Base-by-base conservation (phyloP, 441 rosid genomes). In the Omphalea diandra region DNA sequence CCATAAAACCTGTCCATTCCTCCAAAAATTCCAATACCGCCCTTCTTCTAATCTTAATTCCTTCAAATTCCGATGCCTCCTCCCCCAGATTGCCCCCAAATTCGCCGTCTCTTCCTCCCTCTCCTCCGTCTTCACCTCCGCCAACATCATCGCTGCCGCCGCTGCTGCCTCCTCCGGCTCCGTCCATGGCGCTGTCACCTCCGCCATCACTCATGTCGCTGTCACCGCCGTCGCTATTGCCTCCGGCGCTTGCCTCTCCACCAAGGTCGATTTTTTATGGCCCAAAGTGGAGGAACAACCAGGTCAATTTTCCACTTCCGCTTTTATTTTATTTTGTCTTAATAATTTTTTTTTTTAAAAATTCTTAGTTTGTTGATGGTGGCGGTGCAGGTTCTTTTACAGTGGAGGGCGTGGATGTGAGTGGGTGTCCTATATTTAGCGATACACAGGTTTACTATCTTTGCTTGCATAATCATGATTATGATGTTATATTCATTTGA, bases 201-300 rank as follows among this genome's bases (percentile, higher is more conserved):
- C 92, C 26, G 82, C 92, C 65, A 87, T 89, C 79, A 84, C 95
- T 11, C 91, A 88, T 1, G 88, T 89, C 7, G 91, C 90, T 41
- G 80, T 89, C 76, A 85, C 86, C 41, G 90, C 90, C 52, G 75
- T 89, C 56, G 94, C 94, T 61, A 89, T 89, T 64, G 91, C 91
- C 68, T 89, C 94, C 33, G 95, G 95, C 6, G 95, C 92, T 73
- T 89, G 95, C 52, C 89, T 89, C 65, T 87, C 95, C 78, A 85
- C 92, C 26, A 87, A 83, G 80, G 89, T 87, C 41, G 90, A 87
- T 57, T 89, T 87, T 78, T 70, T 89, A 36, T 89, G 90, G 95
- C 92, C 95, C 31, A 87, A 87, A 75, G 64, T 75, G 43, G 86
- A 87, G 50, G 95, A 87, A 61, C 90, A 83, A 43, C 89, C 90